Conservation (phyloP, 164 flowering plant genomes). For the Vitis rupestris region DNA sequence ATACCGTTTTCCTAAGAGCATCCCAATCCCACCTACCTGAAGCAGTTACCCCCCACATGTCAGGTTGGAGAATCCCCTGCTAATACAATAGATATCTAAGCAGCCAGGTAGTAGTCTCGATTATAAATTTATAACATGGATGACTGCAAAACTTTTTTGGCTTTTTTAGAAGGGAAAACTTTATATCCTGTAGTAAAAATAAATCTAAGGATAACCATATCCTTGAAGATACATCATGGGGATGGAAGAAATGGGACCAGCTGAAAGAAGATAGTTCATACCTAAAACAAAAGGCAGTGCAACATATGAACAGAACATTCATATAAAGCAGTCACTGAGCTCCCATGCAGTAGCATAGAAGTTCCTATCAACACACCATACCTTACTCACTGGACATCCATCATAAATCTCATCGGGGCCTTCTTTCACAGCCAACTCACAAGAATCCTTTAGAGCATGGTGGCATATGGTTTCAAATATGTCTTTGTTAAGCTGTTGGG, state of each 20-base stretch:
- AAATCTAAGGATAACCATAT: too few species aligned
- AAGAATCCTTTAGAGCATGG: constrained; percentile 78
- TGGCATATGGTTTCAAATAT: constrained; percentile 93
- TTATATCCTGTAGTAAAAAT: too few species aligned
- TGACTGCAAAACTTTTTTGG: too few species aligned
- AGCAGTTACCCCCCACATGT: constrained; percentile 90
- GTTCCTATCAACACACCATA: constrained; percentile 14
- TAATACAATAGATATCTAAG: constrained; percentile 14
- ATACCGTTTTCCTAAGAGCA: constrained; percentile 61
- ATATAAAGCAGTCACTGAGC: not conserved
- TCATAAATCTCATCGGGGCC: constrained; percentile 82
- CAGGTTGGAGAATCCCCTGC: constrained; percentile 91
- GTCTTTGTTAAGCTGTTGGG: constrained; percentile 87
- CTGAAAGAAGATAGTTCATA: too few species aligned
- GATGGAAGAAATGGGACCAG: too few species aligned
- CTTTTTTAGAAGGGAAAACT: too few species aligned
- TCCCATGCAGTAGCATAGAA: not conserved
- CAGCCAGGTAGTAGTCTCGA: not conserved
- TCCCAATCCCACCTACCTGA: constrained; percentile 89
- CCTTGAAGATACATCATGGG: too few species aligned
- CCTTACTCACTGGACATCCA: constrained; percentile 95
- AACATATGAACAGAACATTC: not conserved
- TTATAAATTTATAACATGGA: not conserved
- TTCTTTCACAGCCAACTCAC: constrained; percentile 70
- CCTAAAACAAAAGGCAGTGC: too few species aligned